These are phyloP conservation scores for Rhodomyrtus tomentosa DNA, from an alignment of 345 rosid genomes.

Conservation along the genomic window DNA sequence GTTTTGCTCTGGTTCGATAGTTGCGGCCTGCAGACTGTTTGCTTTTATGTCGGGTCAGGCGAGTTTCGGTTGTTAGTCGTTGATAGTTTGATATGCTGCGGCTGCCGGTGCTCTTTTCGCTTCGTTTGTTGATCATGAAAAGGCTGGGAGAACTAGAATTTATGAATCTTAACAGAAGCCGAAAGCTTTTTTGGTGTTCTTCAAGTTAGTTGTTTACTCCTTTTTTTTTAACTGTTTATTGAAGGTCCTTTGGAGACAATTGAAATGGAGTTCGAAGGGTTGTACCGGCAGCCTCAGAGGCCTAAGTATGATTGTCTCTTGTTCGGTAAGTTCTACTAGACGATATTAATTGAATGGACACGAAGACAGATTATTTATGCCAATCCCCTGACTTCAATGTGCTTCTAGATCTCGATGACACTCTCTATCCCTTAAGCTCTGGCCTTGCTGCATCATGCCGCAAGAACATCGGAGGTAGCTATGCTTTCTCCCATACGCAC, in stretches of 20 bases:
- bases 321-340: constrained; percentile 39
- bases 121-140: neutral
- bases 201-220: neutral
- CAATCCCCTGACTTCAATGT: neutral
- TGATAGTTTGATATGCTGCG: neutral
- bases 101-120: neutral
- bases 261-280: constrained; percentile 41
- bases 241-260: constrained; percentile 12
- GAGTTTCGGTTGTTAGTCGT: neutral
- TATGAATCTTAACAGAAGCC: neutral
- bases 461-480: constrained; percentile 22
- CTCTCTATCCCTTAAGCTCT: constrained; percentile 71
- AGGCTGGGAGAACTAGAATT: neutral
- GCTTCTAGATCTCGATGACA: constrained; percentile 78
- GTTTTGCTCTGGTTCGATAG: neutral
- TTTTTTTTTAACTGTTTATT: constrained; percentile 11
- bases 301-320: constrained; percentile 69
- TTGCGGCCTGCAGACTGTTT: neutral
- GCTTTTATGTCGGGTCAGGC: neutral
- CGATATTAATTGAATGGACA: neutral
- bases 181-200: neutral
- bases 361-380: neutral
- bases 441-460: constrained; percentile 55
- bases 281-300: constrained; percentile 24
- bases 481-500: neutral